Base-by-base conservation (phyloP, 495 filamentous ascomycete species). In the Aspergillus heteromorphus region DNA sequence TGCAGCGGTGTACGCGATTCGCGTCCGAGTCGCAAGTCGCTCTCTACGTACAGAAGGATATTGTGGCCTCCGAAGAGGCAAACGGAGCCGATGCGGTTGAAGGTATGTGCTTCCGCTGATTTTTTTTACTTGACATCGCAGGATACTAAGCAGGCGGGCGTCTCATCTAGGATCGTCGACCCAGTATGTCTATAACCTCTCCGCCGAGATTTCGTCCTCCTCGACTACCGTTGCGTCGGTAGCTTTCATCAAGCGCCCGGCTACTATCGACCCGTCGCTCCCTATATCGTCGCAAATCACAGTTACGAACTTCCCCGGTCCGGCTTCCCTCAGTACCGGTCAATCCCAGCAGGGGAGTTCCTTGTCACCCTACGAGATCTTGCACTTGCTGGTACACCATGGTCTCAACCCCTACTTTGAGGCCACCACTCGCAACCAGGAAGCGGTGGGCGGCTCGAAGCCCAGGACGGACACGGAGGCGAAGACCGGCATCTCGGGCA, bases 401-500 rank as follows among this genome's bases (percentile, higher is more conserved):
- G 90, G 87, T 58, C 73, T 99, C 63, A 89, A 85, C 55, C 95
- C 93, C 45, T 96, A 95, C 66, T 96, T 99, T 65, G 91, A 99
- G 78, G 91, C 91, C 49, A 91, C 87, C 68, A 91, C 91, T 29
- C 93, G 89, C 65, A 85, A 77, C 61, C 89, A 95, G 57, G 88
- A 92, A 62, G 73, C 77, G 36, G 70, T 78, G 36, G 80, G 79
- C 63, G 82, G 82, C 40, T 74, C 77, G 36, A 81, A 87, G 65
- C 83, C 83, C 49, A 78, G 89, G 69, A 79, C 82, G 25, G 92
- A 96, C 64, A 85, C 86, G 14, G 92, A 96, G 63, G 84, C 86
- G 16, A 93, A 95, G 76, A 95, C 89, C 14, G 92, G 92, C 40
- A 89, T 99, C 59, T 88, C 93, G n/a, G 89, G 91, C 8, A 90